Evolutionary conservation across 2,329 filamentous ascomycete genomes (phyloP).

Genomic region (Stemphylium beticola): DNA sequence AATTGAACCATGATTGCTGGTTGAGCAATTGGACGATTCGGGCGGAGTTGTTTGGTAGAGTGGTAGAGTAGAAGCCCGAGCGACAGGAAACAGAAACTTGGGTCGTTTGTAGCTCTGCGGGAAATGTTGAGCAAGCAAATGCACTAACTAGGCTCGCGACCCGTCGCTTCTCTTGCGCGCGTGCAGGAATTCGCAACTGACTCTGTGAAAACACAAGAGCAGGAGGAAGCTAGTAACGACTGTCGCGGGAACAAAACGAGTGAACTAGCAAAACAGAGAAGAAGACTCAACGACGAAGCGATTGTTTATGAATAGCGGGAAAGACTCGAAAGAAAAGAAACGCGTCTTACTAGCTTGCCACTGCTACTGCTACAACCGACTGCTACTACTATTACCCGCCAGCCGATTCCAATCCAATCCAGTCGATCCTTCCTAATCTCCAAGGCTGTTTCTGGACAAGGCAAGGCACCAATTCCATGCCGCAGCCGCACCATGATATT

Average conservation of each 20-base stretch:
- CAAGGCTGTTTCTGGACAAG: background rate
- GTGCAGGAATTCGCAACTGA: background rate
- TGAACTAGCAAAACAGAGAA: background rate
- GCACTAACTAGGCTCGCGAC: background rate
- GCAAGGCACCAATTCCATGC: background rate
- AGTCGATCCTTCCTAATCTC: no score
- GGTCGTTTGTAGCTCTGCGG: background rate
- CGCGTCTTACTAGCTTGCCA: background rate
- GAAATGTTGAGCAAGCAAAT: background rate
- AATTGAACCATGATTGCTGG: constrained; percentile 13
- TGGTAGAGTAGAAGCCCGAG: background rate
- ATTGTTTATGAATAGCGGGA: background rate
- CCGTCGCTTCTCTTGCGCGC: background rate
- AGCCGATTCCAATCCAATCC: no score
- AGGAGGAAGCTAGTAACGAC: background rate
- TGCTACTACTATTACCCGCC: no score
- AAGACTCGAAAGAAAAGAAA: background rate
- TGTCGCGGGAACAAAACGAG: background rate
- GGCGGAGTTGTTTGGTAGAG: background rate
- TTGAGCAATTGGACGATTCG: background rate
- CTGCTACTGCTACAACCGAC: no score
- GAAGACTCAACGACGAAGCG: no score
- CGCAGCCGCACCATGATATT: background rate
- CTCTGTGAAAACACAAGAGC: background rate
- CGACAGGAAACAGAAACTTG: background rate